These are phyloP conservation scores for Bryoerythrophyllum caledonicum DNA, from an alignment of 225 moss, liverwort and hornwort species.

Conservation along the genomic window DNA sequence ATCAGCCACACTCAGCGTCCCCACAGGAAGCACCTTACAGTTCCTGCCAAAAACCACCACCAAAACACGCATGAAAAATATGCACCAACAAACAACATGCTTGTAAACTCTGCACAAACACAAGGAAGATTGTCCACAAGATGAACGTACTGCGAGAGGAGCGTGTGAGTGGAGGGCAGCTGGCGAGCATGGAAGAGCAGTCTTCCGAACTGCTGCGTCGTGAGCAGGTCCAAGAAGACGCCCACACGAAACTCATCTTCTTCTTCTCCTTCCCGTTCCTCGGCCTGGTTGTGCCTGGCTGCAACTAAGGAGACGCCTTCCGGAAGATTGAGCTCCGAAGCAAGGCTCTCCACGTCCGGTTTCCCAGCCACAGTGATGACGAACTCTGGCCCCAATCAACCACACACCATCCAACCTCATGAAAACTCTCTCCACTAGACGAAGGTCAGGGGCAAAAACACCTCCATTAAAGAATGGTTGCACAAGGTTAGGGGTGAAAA, in stretches of 20 bases:
- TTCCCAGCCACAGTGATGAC: constrained; percentile 63
- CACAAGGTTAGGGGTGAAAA: background rate
- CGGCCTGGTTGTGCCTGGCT: constrained; percentile 26
- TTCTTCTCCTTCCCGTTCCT: constrained; percentile 22
- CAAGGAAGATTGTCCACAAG: too few species aligned
- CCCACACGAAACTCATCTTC: constrained; percentile 53
- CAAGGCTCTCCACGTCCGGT: constrained; percentile 45
- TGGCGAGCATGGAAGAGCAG: constrained; percentile 63
- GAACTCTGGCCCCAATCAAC: constrained; percentile 40
- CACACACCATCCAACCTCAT: constrained; percentile 6
- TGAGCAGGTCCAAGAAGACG: constrained; percentile 54
- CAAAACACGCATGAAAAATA: background rate
- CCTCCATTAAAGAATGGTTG: background rate
- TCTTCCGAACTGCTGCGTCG: constrained; percentile 65
- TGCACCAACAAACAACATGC: too few species aligned
- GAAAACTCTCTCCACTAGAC: background rate
- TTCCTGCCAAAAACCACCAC: constrained; percentile 54
- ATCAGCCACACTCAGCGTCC: constrained; percentile 75
- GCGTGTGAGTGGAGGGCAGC: constrained; percentile 79
- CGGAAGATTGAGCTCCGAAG: constrained; percentile 56
- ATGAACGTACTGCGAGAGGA: constrained; percentile 60
- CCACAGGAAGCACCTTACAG: constrained; percentile 66
- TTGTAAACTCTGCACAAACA: too few species aligned
- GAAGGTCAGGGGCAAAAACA: too few species aligned
- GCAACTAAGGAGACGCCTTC: constrained; percentile 52